Base-by-base conservation (phyloP, 78 protist species). In the Guillardia theta region DNA sequence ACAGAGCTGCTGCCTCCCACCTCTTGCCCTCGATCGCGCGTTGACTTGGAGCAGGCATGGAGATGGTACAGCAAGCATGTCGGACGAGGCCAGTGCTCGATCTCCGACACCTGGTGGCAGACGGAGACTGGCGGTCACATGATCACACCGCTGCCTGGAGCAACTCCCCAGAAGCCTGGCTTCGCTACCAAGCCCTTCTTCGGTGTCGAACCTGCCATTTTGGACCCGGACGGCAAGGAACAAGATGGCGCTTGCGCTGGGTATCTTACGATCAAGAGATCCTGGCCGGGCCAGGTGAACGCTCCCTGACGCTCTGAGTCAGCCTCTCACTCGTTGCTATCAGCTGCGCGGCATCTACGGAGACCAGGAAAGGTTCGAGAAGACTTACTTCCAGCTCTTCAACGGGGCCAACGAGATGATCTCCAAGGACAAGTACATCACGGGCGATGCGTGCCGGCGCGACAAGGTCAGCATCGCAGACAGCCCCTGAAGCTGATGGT, bases 21-120 rank as follows among this genome's bases (percentile, higher is more conserved):
- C 27, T 1, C 27, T 58, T 58, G 2, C 39, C 4, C 6, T 58
- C 27, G 21, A 58, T 58, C 6, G 4, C 6, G 70, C 27, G 70
- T 50, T 10, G 58, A 19, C 10, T 15, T 50, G 70, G 6, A 6
- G 88, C 97, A 95, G 50, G 98, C 98, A 2, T 97, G 99, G 99
- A 80, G 50, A 53, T 98, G 99, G 99, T 97, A 97, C 96, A 0
- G 95, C 95, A 30, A 44, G 10, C 97, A 96, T 22, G 96, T 98
- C 37, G 99, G 99, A 21, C 58, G 93, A 27, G 93, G 53, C 18
- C 45, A 70, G n/a, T 97, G 98, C 88, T 15, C 97, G 45, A 96
- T 98, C 36, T 99, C 97, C 18, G 99, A 98, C 93, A 98, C 99
- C 47, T 98, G 92, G 88, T 98, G 99, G 99, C 99, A 98, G 94